Evolutionary conservation across 2,329 filamentous ascomycete genomes (phyloP).

Genomic region (Periglandula ipomoeae): DNA sequence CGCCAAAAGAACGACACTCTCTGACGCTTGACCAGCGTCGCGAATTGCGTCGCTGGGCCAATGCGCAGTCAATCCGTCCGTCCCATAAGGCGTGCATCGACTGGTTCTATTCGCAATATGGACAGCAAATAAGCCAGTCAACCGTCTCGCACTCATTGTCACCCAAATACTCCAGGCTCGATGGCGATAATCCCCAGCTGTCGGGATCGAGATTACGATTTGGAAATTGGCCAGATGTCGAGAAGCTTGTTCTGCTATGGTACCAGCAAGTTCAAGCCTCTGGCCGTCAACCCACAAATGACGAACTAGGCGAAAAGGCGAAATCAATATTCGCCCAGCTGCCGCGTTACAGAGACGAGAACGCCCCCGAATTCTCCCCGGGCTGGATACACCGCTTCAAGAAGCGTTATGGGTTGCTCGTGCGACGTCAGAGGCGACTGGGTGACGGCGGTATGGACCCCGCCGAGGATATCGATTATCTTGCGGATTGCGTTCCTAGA

Average conservation of each 20-base stretch:
- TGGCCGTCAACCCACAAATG: conserved; percentile 51
- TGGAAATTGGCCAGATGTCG: conserved; percentile 56
- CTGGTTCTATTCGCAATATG: conserved; percentile 50
- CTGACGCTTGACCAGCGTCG: conserved; percentile 54
- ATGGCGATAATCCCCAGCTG: conserved; percentile 49
- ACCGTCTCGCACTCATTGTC: conserved; percentile 55
- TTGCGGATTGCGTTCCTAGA: conserved; percentile 50
- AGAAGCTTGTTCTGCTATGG: conserved; percentile 48
- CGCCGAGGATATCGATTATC: conserved; percentile 48
- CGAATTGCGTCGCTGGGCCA: conserved; percentile 50
- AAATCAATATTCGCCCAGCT: conserved; percentile 49
- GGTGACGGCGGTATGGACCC: conserved; percentile 36
- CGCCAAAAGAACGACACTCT: conserved; percentile 44
- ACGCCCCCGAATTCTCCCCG: conserved; percentile 52
- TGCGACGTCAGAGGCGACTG: conserved; percentile 46
- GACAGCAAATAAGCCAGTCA: conserved; percentile 52
- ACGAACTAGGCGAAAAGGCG: conserved; percentile 53
- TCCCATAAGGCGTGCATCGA: conserved; percentile 55
- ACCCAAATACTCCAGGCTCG: conserved; percentile 52
- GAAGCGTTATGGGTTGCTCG: conserved; percentile 50
- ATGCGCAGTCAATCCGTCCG: conserved; percentile 44
- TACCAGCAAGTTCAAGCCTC: conserved; percentile 41
- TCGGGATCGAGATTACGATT: conserved; percentile 54
- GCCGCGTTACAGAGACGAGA: conserved; percentile 51
- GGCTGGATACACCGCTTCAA: conserved; percentile 59